Conservation (phyloP, 768 basidiomycete species). For the Lentinula lateritia region DNA sequence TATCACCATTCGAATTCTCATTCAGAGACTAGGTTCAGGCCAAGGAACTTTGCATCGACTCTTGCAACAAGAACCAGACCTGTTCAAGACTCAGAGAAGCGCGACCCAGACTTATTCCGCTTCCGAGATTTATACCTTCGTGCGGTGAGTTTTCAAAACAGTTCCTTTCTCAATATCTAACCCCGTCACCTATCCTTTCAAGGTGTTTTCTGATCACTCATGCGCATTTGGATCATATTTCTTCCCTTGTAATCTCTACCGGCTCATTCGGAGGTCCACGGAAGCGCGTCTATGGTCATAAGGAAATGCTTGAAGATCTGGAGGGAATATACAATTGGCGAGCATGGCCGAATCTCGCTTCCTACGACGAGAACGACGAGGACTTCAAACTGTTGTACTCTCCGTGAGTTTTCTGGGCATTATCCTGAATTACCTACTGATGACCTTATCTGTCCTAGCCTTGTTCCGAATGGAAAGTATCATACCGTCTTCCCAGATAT, state of each 20-base stretch:
- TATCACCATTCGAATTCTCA: not conserved
- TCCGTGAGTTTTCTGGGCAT: constrained; percentile 37
- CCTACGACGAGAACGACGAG: constrained; percentile 61
- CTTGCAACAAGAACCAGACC: constrained; percentile 45
- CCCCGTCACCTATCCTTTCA: constrained; percentile 3
- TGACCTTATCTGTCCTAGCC: constrained; percentile 24
- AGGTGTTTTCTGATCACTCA: constrained; percentile 87
- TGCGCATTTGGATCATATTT: constrained; percentile 88
- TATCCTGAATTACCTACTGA: constrained; percentile 3
- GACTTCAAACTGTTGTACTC: constrained; percentile 58
- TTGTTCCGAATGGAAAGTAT: constrained; percentile 50
- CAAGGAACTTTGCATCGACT: constrained; percentile 70
- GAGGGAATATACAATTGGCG: constrained; percentile 71
- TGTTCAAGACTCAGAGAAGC: constrained; percentile 38
- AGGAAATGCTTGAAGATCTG: constrained; percentile 60
- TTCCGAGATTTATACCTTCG: constrained; percentile 48
- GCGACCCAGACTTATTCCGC: constrained; percentile 28
- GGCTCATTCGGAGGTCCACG: constrained; percentile 62
- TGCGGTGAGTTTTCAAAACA: constrained; percentile 30
- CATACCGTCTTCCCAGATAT: constrained; percentile 44
- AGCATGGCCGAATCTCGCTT: constrained; percentile 83
- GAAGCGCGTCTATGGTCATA: constrained; percentile 59
- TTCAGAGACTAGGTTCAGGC: constrained; percentile 65
- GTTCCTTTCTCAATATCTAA: not conserved
- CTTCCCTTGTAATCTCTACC: constrained; percentile 76